Evolutionary conservation across 805 yeast species (phyloP), one percentile per base, ranked within the genome.

Genomic region (Hanseniaspora nectarophila): DNA sequence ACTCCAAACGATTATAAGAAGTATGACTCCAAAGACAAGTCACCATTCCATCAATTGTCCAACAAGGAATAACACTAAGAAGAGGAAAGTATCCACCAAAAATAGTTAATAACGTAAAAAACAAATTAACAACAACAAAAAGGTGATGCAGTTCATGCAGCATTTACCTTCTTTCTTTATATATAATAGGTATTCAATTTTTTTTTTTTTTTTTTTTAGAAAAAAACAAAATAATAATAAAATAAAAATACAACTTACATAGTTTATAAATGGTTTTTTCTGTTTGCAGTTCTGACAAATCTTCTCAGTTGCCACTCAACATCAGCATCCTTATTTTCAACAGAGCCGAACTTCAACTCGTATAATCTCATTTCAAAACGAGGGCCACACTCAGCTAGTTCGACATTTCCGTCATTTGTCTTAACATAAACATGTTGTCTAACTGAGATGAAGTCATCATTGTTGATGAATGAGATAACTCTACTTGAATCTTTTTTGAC

Each of bases 381-480:
- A n/a, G 99, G 99, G 0, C 99, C 99, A 34, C 92, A 84, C 65
- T 92, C 99, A 54, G 96, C 89, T 53, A 92, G 68, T 65, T 92
- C 97, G 1, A 88, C 95, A 6, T 53, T 35, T 33, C 80, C 75
- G 56, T 88, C 95, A 59, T 82, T 81, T 0, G 96, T 87, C 63
- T 79, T 82, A 5, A 88, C 95, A 64, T 85, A 92, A 1, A 92
- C 83, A 64, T 92, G 99, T 63, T 92, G 98, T 67, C 99, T 77
- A 5, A 92, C 97, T 56, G 88, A 79, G 55, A 92, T 90, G 63
- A 80, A 92, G 68, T 92, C 99, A 45, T 87, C 95, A 51, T 78
- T 76, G 65, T 92, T 92, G 40, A 85, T 80, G 70, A 92, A 92
- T 2, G 96, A 84, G 47, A 92, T 82, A n/a, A 92, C 96, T 59